phyloP scores from a whole-genome alignment of 352 stramenopile genomes.

The Peronosclerospora sorghi region DNA sequence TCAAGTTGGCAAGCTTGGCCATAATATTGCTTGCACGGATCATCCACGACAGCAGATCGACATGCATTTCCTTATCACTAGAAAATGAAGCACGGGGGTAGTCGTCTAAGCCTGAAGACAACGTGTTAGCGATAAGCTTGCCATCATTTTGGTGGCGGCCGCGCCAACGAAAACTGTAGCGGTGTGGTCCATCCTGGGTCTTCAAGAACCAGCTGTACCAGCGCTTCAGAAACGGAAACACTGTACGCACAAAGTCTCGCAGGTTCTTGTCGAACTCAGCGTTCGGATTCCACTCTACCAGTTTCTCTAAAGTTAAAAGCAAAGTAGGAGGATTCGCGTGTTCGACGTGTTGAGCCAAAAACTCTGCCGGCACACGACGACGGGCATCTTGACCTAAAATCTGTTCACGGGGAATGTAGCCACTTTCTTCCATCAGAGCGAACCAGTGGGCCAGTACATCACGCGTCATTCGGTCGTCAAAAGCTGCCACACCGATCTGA shows the following conservation, averaged over 20 bases:
- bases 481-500: slow-evolving; percentile 73
- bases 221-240: slow-evolving; percentile 60
- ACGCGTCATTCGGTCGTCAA: slow-evolving; percentile 56
- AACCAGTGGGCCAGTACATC: slow-evolving; percentile 87
- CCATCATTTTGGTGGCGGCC: slow-evolving; percentile 52
- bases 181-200: slow-evolving; percentile 41
- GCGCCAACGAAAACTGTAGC: slow-evolving; percentile 67
- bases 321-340: slow-evolving; percentile 89
- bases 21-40: slow-evolving; percentile 58
- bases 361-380: slow-evolving; percentile 76
- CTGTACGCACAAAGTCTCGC: slow-evolving; percentile 27
- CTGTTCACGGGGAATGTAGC: slow-evolving; percentile 90
- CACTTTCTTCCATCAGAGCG: slow-evolving; percentile 68
- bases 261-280: slow-evolving; percentile 13
- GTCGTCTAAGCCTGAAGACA: slow-evolving; percentile 89
- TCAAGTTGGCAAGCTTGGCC: slow-evolving; percentile 28
- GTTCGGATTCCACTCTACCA: slow-evolving; percentile 31
- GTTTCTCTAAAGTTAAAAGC: slow-evolving; percentile 75
- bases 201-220: slow-evolving; percentile 74
- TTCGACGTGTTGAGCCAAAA: slow-evolving; percentile 84
- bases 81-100: slow-evolving; percentile 79
- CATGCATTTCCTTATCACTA: slow-evolving; percentile 75
- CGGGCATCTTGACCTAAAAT: slow-evolving; percentile 66
- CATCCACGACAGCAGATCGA: slow-evolving; percentile 89
- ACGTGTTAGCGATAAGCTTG: slow-evolving; percentile 84